A percentile compares a stretch with the other conserved stretches of the same genome.
Conservation (phyloP, 2,329 filamentous ascomycete genomes). For the Sclerotinia nivalis region DNA sequence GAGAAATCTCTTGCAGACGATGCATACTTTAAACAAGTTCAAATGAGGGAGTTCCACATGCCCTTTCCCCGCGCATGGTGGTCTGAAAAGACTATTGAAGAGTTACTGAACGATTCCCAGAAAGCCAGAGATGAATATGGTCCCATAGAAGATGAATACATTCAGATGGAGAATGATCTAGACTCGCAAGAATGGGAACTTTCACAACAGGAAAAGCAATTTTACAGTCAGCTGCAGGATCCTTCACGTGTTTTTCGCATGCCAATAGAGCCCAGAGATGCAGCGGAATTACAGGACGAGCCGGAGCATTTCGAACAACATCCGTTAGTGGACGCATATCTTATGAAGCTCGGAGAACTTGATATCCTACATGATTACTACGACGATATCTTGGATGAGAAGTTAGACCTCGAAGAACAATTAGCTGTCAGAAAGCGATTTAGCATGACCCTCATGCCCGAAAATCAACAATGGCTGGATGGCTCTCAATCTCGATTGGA, state of each 20-base stretch:
- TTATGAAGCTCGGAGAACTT: conserved; percentile 29
- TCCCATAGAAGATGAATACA: conserved; percentile 32
- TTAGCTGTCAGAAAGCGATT: conserved; percentile 14
- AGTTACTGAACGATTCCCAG: conserved; percentile 7
- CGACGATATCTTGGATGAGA: conserved; percentile 28
- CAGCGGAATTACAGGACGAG: rapidly evolving
- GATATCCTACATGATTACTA: conserved; percentile 31
- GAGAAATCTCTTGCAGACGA: conserved; percentile 26
- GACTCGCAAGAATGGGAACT: conserved; percentile 26
- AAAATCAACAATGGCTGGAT: conserved; percentile 32
- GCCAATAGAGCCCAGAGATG: not conserved
- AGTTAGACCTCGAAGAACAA: conserved; percentile 26
- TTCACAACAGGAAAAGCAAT: conserved; percentile 21
- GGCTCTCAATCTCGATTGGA: conserved; percentile 22
- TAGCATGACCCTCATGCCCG: conserved; percentile 16
- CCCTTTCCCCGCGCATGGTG: not conserved
- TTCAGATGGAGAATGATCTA: conserved; percentile 29
- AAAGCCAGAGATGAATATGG: conserved; percentile 31
- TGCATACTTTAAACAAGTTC: conserved; percentile 22
- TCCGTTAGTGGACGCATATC: conserved; percentile 28
- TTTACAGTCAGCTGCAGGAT: conserved; percentile 17
- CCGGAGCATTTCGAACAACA: not conserved
- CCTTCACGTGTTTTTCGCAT: not conserved
- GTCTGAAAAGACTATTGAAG: not conserved
- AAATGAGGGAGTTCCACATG: not conserved